phyloP scores from a whole-genome alignment of 495 filamentous ascomycete species.

The Lophium mytilinum region DNA sequence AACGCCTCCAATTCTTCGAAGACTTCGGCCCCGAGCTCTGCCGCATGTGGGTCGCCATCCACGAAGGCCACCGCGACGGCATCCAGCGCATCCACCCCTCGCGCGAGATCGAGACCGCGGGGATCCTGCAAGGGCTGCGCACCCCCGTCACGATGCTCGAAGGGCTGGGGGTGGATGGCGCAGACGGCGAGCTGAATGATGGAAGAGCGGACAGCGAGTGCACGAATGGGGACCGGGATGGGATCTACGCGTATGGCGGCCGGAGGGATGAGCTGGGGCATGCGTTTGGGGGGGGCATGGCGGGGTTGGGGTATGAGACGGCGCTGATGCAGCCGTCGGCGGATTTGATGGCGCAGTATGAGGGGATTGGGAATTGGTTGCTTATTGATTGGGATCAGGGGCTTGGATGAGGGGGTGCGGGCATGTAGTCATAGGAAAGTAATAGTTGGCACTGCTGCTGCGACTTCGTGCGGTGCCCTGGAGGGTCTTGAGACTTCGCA shows the following conservation, averaged over 20 bases:
- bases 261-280: neutral
- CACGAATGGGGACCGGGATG: too few species aligned
- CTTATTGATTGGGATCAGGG: slow-evolving; percentile 7
- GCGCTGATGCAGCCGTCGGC: neutral
- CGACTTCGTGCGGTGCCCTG: too few species aligned
- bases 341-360: slow-evolving; percentile 2
- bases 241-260: too few species aligned
- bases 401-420: neutral
- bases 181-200: neutral
- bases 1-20: slow-evolving; percentile 17
- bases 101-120: slow-evolving; percentile 21
- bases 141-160: slow-evolving; percentile 4
- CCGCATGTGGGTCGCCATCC: slow-evolving; percentile 17
- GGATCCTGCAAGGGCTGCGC: slow-evolving; percentile 18
- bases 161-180: neutral
- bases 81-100: neutral
- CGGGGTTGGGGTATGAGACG: neutral
- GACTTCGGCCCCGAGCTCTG: slow-evolving; percentile 22
- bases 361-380: slow-evolving; percentile 10
- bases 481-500: too few species aligned
- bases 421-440: too few species aligned
- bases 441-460: too few species aligned
- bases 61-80: slow-evolving; percentile 3
- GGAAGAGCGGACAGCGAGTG: too few species aligned
- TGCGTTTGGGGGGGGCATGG: neutral